Evolutionary conservation across 75 land plant species (phyloP), one percentile per base, ranked within the genome.

Genomic region (Gnetum montanum): DNA sequence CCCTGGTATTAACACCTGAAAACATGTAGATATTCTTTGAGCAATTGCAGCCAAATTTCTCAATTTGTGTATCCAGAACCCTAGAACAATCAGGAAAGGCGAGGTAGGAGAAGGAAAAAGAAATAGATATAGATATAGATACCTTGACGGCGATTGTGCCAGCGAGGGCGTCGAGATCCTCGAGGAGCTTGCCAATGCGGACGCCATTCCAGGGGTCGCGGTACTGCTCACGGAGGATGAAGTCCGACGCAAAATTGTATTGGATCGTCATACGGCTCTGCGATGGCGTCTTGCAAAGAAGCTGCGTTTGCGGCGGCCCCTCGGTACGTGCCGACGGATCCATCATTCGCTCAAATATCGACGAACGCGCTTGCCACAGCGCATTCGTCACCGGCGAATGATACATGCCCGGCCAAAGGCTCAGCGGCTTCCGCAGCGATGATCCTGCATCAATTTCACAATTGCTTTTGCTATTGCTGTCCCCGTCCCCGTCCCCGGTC

Each of bases 61-160:
- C n/a, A n/a, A n/a, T n/a, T n/a, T n/a, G n/a, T n/a, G n/a, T n/a
- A n/a, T n/a, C n/a, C n/a, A n/a, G n/a, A n/a, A n/a, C n/a, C n/a
- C n/a, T n/a, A n/a, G n/a, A n/a, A n/a, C n/a, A n/a, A n/a, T 48
- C 16, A 48, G n/a, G n/a, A n/a, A n/a, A n/a, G n/a, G n/a, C n/a
- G n/a, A n/a, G n/a, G n/a, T n/a, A n/a, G n/a, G n/a, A n/a, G n/a
- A n/a, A n/a, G n/a, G n/a, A n/a, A n/a, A n/a, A n/a, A n/a, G n/a
- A n/a, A n/a, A n/a, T n/a, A n/a, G n/a, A n/a, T 28, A 16, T 5
- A 56, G 24, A 30, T 31, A 23, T n/a, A 25, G 10, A 31, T 59
- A 88, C 97, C 88, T 82, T 92, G 20, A 92, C 75, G 1, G 97
- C 79, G 54, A 84, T 92, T 13, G 95, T 88, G 6, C 97, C 97